Evolutionary conservation across 148 eudicot species (phyloP), one percentile per base, ranked within the genome.

Genomic region (Vaccinium macrocarpon): DNA sequence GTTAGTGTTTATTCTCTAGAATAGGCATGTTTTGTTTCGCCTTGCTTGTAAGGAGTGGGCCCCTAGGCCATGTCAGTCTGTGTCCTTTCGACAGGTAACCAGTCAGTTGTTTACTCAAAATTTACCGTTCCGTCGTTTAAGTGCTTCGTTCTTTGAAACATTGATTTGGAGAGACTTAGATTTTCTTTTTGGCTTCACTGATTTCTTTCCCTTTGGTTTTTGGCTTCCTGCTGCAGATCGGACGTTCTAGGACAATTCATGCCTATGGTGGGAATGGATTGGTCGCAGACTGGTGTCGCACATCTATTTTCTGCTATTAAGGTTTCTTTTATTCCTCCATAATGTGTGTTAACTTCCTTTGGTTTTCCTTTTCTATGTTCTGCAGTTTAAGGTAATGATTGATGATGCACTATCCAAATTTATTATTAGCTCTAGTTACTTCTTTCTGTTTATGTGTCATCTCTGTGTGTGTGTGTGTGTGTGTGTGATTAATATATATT

Each of bases 221-320:
- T 29, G 27, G 29, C 35, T 82, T 72, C 72, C 9, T 51, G 80
- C 76, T 83, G 59, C 92, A 97, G 99, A 86, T 97, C 99, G 38
- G 99, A 97, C 88, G 95, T 97, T 86, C 95, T 97, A 81, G 98
- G 99, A 81, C 99, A 97, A 82, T 91, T 97, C 89, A 97, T 97
- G 99, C 99, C 99, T 85, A 87, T 90, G 95, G 92, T 97, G 88
- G 99, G 99, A 80, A 82, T 90, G 85, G 99, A 97, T 85, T 97
- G 99, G 99, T 95, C 99, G 51, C 99, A 97, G 62, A 92, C 90
- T 73, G 99, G 99, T 90, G 99, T 97, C 82, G 87, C 99, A 82
- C 94, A 95, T 93, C 96, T 97, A 42, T 97, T 90, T 88, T 91
- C 98, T 73, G 99, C 98, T 84, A 94, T 97, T 85, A 94, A 97